Evolutionary conservation across 2,329 filamentous ascomycete species (phyloP).

Genomic region (Aspergillus unguis): DNA sequence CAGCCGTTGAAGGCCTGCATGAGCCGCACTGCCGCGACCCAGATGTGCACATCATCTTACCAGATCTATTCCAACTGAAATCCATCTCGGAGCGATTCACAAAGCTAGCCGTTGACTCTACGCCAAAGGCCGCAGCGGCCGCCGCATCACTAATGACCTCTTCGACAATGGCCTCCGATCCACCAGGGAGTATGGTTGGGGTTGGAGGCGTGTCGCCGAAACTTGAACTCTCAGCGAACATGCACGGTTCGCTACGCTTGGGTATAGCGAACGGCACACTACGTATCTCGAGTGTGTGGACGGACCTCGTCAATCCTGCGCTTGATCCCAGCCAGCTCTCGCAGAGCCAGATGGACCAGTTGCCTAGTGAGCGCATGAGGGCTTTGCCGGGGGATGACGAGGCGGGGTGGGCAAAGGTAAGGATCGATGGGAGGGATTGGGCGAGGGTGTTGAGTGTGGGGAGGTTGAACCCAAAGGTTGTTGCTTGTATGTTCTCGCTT

Average conservation of each 20-base stretch:
- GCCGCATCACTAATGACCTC: constrained; percentile 14
- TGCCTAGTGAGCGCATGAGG: constrained; percentile 77
- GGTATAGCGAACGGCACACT: constrained; percentile 79
- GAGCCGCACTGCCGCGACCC: constrained; percentile 88
- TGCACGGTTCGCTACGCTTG: constrained; percentile 82
- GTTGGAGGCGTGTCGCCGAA: constrained; percentile 50
- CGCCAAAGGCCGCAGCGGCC: not conserved
- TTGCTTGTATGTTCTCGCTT: constrained; percentile 66
- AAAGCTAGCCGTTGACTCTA: constrained; percentile 53
- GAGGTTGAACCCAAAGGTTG: constrained; percentile 80
- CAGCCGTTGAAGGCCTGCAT: constrained; percentile 85
- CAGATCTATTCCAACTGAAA: constrained; percentile 82
- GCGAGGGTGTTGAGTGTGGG: constrained; percentile 90
- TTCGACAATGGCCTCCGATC: constrained; percentile 11
- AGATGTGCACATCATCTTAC: constrained; percentile 89
- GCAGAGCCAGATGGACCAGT: constrained; percentile 63
- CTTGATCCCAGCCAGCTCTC: constrained; percentile 75
- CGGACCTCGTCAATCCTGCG: constrained; percentile 78
- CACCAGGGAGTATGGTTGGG: constrained; percentile 12
- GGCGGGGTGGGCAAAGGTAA: constrained; percentile 80
- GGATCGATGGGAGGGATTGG: constrained; percentile 93
- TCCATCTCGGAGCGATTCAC: constrained; percentile 94
- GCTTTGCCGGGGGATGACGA: constrained; percentile 64
- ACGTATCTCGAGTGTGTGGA: constrained; percentile 82
- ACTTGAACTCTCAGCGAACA: constrained; percentile 85